phyloP scores from a whole-genome alignment of 176 grass and related monocot species.

The Ensete glaucum region DNA sequence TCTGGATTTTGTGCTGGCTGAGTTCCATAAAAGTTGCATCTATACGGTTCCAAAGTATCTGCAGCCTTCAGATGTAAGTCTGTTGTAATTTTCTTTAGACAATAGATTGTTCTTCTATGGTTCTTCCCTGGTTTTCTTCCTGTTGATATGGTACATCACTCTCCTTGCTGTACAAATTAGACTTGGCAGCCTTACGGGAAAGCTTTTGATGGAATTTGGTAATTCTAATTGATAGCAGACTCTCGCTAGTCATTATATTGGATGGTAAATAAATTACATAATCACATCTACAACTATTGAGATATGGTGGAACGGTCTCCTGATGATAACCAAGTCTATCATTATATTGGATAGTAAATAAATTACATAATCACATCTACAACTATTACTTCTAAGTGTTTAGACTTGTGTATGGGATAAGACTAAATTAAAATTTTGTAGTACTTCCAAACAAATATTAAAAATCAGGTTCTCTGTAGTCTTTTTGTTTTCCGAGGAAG shows the following conservation, averaged over 20 bases:
- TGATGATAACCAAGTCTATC: too few species aligned
- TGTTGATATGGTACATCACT: background rate
- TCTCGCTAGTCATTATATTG: background rate
- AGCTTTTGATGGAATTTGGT: background rate
- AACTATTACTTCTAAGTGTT: too few species aligned
- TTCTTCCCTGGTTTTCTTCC: background rate
- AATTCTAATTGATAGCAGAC: background rate
- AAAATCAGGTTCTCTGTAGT: too few species aligned
- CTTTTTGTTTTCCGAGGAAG: too few species aligned
- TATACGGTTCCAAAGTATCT: slow-evolving; percentile 92
- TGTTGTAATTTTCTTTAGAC: background rate
- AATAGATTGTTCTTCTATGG: background rate
- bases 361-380: too few species aligned
- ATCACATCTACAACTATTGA: background rate
- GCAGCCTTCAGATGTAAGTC: slow-evolving; percentile 81
- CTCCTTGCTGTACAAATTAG: background rate
- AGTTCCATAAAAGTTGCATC: slow-evolving; percentile 85
- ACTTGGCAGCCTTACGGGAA: background rate
- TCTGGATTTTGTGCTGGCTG: slow-evolving; percentile 78
- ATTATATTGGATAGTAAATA: too few species aligned
- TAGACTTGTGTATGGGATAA: too few species aligned
- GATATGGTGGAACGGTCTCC: too few species aligned
- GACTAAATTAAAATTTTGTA: too few species aligned
- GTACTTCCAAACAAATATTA: too few species aligned
- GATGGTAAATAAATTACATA: background rate